Evolutionary conservation across 208 protist species (phyloP).

Genomic region (Phytomonas francai): DNA sequence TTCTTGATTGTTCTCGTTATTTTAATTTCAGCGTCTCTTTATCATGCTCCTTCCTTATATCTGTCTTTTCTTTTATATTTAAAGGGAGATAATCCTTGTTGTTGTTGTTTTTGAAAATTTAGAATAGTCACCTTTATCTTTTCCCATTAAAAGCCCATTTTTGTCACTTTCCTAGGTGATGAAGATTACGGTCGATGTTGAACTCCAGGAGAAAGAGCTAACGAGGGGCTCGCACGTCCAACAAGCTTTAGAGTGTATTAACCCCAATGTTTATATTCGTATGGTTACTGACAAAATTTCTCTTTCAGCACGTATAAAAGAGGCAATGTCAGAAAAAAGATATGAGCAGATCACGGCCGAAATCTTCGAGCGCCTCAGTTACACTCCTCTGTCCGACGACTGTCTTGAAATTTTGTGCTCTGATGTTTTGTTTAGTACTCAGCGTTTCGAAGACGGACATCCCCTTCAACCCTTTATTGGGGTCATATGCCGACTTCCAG

Average conservation of each 20-base stretch:
- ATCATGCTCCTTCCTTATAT: neutral
- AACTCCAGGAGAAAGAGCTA: conserved; percentile 60
- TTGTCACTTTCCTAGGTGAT: conserved; percentile 18
- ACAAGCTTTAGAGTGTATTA: conserved; percentile 40
- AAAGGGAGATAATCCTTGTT: neutral
- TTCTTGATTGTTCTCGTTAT: neutral
- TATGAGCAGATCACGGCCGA: conserved; percentile 53
- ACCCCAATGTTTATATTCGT: conserved; percentile 28
- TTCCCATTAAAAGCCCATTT: neutral
- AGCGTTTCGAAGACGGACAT: conserved; percentile 45
- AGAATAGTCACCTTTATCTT: neutral
- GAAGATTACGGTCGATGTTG: conserved; percentile 75
- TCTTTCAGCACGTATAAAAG: conserved; percentile 40
- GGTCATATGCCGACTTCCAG: conserved; percentile 47
- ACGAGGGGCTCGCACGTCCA: conserved; percentile 32
- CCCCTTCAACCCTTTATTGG: conserved; percentile 56
- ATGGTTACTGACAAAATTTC: conserved; percentile 58
- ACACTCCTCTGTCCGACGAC: conserved; percentile 35
- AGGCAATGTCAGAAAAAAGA: conserved; percentile 37
- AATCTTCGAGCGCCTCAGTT: conserved; percentile 41
- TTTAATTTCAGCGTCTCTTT: conserved; percentile 3
- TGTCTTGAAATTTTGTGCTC: conserved; percentile 61
- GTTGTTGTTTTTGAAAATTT: conserved; percentile 4
- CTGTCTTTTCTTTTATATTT: conserved; percentile 5
- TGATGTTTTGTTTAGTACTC: conserved; percentile 52